A percentile compares a stretch with the other conserved stretches of the same genome.
These are phyloP conservation scores for Penicillium sp. DNA, from an alignment of 2,329 filamentous ascomycete species.

Conservation along the genomic window DNA sequence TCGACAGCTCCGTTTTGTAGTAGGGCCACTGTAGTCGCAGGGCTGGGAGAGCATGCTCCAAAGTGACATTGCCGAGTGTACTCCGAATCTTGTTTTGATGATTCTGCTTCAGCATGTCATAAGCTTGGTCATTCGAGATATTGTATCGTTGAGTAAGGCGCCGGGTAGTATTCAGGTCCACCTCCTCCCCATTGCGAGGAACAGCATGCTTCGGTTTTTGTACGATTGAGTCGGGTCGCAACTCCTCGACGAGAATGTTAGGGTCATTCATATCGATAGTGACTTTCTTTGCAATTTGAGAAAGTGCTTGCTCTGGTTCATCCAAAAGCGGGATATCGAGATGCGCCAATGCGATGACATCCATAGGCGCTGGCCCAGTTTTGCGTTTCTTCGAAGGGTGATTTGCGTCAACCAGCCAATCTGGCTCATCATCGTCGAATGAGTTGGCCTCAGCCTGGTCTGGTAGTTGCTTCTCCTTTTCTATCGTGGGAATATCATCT, in stretches of 20 bases:
- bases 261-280: slow-evolving; percentile 87
- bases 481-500: slow-evolving; percentile 42
- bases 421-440: slow-evolving; percentile 60
- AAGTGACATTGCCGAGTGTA: slow-evolving; percentile 85
- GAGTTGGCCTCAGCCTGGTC: slow-evolving; percentile 4
- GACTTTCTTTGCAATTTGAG: slow-evolving; percentile 75
- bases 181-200: slow-evolving; percentile 54
- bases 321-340: slow-evolving; percentile 75
- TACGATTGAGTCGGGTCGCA: slow-evolving; percentile 65
- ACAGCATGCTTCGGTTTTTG: slow-evolving; percentile 53
- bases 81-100: slow-evolving; percentile 95
- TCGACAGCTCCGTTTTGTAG: slow-evolving; percentile 82
- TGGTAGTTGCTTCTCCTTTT: slow-evolving; percentile 20
- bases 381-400: slow-evolving; percentile 70
- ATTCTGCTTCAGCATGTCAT: slow-evolving; percentile 94
- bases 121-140: slow-evolving; percentile 93
- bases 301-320: slow-evolving; percentile 75
- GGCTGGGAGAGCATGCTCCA: slow-evolving; percentile 93
- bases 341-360: slow-evolving; percentile 58
- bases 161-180: slow-evolving; percentile 72
- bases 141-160: slow-evolving; percentile 85
- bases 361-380: slow-evolving; percentile 46
- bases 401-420: slow-evolving; percentile 53
- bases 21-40: slow-evolving; percentile 92
- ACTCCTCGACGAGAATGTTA: slow-evolving; percentile 79